Evolutionary conservation across 306 rosid genomes (phyloP).

Genomic region (Neltuma alba): DNA sequence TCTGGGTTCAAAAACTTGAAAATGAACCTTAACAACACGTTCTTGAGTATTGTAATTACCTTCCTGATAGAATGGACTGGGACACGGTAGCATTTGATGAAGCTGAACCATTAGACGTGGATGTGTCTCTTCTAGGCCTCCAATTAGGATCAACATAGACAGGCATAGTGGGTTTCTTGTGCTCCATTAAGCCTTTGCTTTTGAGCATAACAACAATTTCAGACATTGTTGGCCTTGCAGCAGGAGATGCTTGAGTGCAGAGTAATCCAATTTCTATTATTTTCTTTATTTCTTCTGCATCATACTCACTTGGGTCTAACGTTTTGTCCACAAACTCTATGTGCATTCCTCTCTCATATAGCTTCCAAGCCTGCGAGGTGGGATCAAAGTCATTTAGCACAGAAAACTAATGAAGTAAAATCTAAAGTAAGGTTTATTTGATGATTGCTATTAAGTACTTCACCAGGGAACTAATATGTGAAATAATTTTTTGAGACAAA

Average conservation of each 20-base stretch:
- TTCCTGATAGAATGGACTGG: not conserved
- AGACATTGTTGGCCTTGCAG: not conserved
- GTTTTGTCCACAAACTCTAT: not conserved
- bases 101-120: not conserved
- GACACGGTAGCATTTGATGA: not conserved
- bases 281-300: not conserved
- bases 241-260: not conserved
- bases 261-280: not conserved
- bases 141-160: not conserved
- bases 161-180: slow-evolving; percentile 4
- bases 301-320: not conserved
- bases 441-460: not conserved
- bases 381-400: not conserved
- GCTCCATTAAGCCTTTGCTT: not conserved
- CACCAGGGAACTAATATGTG: no score
- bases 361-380: not conserved
- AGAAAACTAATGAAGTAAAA: not conserved
- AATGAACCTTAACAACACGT: not conserved
- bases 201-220: not conserved
- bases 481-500: no score
- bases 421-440: not conserved
- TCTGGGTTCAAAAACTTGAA: not conserved
- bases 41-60: not conserved
- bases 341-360: not conserved
- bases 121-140: not conserved